These are phyloP conservation scores for Aspergillus phoenicis DNA, from an alignment of 2,329 filamentous ascomycete genomes.

Conservation along the genomic window DNA sequence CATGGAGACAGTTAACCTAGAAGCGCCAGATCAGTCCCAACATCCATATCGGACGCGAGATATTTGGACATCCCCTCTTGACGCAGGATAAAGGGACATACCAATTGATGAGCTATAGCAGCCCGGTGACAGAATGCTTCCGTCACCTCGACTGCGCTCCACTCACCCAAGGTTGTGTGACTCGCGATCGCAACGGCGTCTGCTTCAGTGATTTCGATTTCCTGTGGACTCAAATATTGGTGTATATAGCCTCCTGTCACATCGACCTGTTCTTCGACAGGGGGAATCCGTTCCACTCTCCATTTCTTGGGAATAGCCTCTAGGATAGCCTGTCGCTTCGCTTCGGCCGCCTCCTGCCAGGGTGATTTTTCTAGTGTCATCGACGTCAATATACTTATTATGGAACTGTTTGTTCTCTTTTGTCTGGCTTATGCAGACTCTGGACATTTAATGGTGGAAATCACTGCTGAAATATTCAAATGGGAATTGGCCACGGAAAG, in stretches of 20 bases:
- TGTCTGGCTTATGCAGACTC: too few relatives aligned
- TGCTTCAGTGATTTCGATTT: conserved; percentile 64
- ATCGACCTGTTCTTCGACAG: conserved; percentile 56
- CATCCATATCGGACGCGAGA: too few relatives aligned
- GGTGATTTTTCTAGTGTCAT: too few relatives aligned
- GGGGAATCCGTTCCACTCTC: conserved; percentile 51
- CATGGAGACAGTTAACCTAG: conserved; percentile 55
- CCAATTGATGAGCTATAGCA: conserved; percentile 62
- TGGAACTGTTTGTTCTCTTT: too few relatives aligned
- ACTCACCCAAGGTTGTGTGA: conserved; percentile 56
- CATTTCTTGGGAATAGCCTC: conserved; percentile 60
- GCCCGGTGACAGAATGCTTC: conserved; percentile 60
- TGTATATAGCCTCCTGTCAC: conserved; percentile 60
- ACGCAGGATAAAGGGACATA: conserved; percentile 32
- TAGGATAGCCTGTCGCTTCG: conserved; percentile 58
- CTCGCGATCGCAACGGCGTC: conserved; percentile 60
- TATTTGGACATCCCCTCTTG: neutral
- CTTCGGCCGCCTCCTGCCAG: conserved; percentile 56
- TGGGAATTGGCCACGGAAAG: too few relatives aligned
- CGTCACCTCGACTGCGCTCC: conserved; percentile 59
- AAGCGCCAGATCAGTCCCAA: too few relatives aligned
- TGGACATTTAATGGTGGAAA: too few relatives aligned
- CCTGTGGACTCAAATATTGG: conserved; percentile 55
- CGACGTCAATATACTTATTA: too few relatives aligned
- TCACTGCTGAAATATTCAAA: too few relatives aligned